These are phyloP conservation scores for Neonectria punicea DNA, from an alignment of 2,329 filamentous ascomycete species.

Conservation along the genomic window DNA sequence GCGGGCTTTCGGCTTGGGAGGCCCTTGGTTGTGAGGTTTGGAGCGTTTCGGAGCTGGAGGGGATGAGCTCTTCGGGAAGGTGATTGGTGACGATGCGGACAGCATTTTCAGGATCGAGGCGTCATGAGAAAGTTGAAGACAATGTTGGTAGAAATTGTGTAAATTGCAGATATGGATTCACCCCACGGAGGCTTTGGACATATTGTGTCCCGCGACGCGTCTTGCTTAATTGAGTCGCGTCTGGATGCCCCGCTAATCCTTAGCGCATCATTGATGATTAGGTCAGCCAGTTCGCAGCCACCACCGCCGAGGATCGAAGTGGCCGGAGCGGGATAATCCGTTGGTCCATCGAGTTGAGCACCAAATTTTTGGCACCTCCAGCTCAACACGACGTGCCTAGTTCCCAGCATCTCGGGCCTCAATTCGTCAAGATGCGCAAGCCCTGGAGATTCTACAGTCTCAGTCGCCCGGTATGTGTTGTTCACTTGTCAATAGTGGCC, in stretches of 20 bases:
- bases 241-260: constrained; percentile 31
- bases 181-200: constrained; percentile 16
- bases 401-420: constrained; percentile 39
- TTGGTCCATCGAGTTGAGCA: constrained; percentile 29
- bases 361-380: constrained; percentile 47
- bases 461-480: constrained; percentile 67
- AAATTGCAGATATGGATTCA: constrained; percentile 15
- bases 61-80: constrained; percentile 63
- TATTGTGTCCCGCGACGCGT: constrained; percentile 37
- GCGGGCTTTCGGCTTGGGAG: constrained; percentile 49
- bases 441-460: constrained; percentile 73
- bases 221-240: constrained; percentile 46
- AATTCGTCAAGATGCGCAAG: constrained; percentile 61
- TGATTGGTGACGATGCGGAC: constrained; percentile 67
- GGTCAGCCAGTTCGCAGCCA: constrained; percentile 33
- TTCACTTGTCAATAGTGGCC: constrained; percentile 2
- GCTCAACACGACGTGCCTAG: constrained; percentile 40
- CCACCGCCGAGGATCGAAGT: background rate
- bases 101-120: constrained; percentile 58
- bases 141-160: constrained; percentile 1
- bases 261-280: constrained; percentile 23
- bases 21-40: constrained; percentile 48
- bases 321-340: constrained; percentile 46
- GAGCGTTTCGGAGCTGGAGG: constrained; percentile 50
- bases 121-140: background rate